These are phyloP conservation scores for Phaeosphaeriaceae sp. DNA, from an alignment of 2,329 filamentous ascomycete genomes.

Conservation along the genomic window DNA sequence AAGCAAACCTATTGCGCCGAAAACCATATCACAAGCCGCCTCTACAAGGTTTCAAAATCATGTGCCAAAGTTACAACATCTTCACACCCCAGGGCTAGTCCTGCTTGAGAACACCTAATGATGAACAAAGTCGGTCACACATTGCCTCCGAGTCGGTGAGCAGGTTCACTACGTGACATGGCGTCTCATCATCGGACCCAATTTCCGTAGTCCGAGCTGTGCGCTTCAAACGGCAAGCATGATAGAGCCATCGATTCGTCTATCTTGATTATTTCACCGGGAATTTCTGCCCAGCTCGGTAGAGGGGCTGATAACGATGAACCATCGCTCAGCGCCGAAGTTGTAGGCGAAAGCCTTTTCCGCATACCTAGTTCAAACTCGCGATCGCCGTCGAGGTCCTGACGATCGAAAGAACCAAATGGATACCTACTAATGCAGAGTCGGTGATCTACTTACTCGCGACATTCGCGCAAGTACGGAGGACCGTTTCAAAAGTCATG, in stretches of 20 bases:
- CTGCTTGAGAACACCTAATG: slow-evolving; percentile 11
- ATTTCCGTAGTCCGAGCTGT: slow-evolving; percentile 4
- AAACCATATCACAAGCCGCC: slow-evolving; percentile 24
- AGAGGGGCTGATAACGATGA: background rate
- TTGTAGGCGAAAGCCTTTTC: background rate
- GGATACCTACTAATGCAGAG: background rate
- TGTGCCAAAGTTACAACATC: slow-evolving; percentile 25
- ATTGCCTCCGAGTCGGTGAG: slow-evolving; percentile 30
- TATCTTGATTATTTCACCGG: background rate
- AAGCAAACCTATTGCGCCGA: slow-evolving; percentile 5
- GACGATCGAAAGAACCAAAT: background rate
- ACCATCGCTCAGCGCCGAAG: background rate
- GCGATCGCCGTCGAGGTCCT: too few relatives aligned
- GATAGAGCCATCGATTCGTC: slow-evolving; percentile 7
- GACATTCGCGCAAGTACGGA: background rate
- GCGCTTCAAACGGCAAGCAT: slow-evolving; percentile 13
- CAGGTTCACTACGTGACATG: slow-evolving; percentile 23
- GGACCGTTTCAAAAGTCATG: too few relatives aligned
- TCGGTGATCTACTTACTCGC: background rate
- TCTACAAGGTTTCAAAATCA: slow-evolving; percentile 20
- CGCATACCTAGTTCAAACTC: background rate
- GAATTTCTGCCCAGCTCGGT: background rate
- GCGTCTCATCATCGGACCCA: slow-evolving; percentile 7
- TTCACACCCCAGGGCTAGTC: slow-evolving; percentile 17
- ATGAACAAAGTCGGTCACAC: slow-evolving; percentile 7